phyloP scores from a whole-genome alignment of 2,329 filamentous ascomycete species.

The Aspergillus bombycis region DNA sequence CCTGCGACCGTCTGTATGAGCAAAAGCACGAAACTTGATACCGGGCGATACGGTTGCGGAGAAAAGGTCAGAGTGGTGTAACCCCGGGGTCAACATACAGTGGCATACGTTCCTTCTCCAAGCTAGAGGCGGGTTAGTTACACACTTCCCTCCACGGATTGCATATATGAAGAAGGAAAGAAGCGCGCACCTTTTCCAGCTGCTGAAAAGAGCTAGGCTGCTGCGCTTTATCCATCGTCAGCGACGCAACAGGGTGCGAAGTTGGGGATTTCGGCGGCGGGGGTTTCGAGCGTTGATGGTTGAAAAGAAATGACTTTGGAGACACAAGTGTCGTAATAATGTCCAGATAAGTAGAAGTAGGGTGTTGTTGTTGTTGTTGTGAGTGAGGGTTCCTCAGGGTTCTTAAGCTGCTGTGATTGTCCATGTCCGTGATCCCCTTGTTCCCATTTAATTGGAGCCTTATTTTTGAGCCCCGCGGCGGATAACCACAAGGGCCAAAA shows the following conservation, averaged over 20 bases:
- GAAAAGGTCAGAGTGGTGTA: background rate
- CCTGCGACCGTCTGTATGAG: slow-evolving; percentile 56
- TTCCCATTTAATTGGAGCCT: slow-evolving; percentile 3
- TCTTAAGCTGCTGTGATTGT: slow-evolving; percentile 18
- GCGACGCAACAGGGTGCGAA: slow-evolving; percentile 16
- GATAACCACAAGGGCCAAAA: background rate
- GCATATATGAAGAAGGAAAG: background rate
- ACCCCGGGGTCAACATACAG: slow-evolving; percentile 60
- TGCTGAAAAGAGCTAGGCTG: slow-evolving; percentile 98
- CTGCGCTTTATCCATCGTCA: slow-evolving; percentile 81
- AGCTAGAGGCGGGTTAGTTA: slow-evolving; percentile 56
- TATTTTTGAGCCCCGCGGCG: slow-evolving; percentile 18
- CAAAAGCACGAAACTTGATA: background rate
- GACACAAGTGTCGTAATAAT: slow-evolving; percentile 40
- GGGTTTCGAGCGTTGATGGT: slow-evolving; percentile 24
- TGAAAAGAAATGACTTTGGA: slow-evolving; percentile 41
- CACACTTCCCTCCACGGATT: slow-evolving; percentile 8
- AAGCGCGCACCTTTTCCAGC: slow-evolving; percentile 72
- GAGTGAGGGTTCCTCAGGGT: slow-evolving; percentile 22
- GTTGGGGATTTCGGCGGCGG: slow-evolving; percentile 18
- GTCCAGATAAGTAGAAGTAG: slow-evolving; percentile 30
- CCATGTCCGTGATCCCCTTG: slow-evolving; percentile 20
- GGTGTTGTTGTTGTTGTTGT: slow-evolving; percentile 17
- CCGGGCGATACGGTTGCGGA: slow-evolving; percentile 7
- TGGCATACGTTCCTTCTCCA: slow-evolving; percentile 97